These are phyloP conservation scores for Cryptococcus wingfieldii DNA, from an alignment of 1,284 basidiomycete genomes.

Conservation along the genomic window DNA sequence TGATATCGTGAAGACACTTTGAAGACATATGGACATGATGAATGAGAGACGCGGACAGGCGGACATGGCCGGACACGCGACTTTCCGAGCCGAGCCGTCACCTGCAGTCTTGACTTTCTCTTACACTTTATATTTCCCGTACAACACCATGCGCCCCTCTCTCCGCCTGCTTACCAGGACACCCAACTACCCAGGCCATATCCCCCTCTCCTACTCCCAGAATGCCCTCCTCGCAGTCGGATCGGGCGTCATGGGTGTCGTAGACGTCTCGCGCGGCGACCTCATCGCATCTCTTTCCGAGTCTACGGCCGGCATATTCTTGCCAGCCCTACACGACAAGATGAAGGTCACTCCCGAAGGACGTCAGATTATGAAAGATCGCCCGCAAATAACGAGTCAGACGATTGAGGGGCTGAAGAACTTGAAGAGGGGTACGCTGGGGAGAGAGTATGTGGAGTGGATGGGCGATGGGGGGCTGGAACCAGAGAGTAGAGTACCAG, in stretches of 20 bases:
- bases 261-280: constrained; percentile 80
- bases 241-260: constrained; percentile 75
- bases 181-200: constrained; percentile 62
- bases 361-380: constrained; percentile 71
- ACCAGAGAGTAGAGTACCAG: constrained; percentile 88
- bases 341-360: constrained; percentile 81
- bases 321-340: constrained; percentile 70
- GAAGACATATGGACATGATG: no score
- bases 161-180: neutral
- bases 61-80: no score
- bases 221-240: constrained; percentile 81
- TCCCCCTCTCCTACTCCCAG: constrained; percentile 74
- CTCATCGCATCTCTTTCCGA: constrained; percentile 91
- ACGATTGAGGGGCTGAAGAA: constrained; percentile 66
- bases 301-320: constrained; percentile 74
- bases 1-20: no score
- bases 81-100: neutral
- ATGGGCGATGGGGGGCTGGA: constrained; percentile 84
- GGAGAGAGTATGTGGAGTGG: constrained; percentile 85
- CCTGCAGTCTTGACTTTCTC: neutral
- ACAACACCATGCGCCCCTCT: constrained; percentile 3
- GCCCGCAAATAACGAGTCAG: constrained; percentile 73
- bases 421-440: constrained; percentile 77
- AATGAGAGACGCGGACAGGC: no score
- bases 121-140: neutral